A percentile compares a stretch with the other conserved stretches of the same genome.
These are phyloP conservation scores for Hordeum marinum DNA, from an alignment of 176 grass and related monocot species.

Conservation along the genomic window DNA sequence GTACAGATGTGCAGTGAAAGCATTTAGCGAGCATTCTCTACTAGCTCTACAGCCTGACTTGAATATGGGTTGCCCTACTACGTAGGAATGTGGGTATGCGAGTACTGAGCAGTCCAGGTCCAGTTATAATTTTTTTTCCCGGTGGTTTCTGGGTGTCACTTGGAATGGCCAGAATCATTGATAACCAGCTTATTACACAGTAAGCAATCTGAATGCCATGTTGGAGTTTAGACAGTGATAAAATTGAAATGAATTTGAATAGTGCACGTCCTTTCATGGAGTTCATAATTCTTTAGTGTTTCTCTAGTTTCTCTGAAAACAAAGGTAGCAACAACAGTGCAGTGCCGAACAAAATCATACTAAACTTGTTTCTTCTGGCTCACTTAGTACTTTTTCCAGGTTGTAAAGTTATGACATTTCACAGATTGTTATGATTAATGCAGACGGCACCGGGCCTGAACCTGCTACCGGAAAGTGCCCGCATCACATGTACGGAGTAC, in stretches of 20 bases:
- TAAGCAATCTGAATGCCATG: neutral
- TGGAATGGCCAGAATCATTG: neutral
- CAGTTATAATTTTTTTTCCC: neutral
- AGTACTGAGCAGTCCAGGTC: neutral
- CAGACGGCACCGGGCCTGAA: conserved; percentile 47
- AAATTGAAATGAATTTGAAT: neutral
- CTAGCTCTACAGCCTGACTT: neutral
- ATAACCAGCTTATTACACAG: neutral
- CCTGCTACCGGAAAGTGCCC: conserved; percentile 45
- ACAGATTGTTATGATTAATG: conserved; percentile 17
- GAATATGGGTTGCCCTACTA: neutral
- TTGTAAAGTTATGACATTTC: neutral
- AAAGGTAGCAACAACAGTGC: neutral
- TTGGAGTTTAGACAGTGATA: neutral
- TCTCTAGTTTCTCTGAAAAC: neutral
- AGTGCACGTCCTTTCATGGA: neutral
- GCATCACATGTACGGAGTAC: conserved; percentile 65
- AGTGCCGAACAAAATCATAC: neutral
- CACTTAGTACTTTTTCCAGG: neutral
- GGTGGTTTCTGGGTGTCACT: neutral
- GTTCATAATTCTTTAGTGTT: neutral
- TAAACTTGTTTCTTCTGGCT: neutral
- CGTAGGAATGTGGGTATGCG: neutral
- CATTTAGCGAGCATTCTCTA: neutral
- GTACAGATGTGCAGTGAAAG: neutral